These are phyloP conservation scores for Ophiocordyceps camponoti-rufipedis DNA, from an alignment of 2,329 filamentous ascomycete species.

Conservation along the genomic window DNA sequence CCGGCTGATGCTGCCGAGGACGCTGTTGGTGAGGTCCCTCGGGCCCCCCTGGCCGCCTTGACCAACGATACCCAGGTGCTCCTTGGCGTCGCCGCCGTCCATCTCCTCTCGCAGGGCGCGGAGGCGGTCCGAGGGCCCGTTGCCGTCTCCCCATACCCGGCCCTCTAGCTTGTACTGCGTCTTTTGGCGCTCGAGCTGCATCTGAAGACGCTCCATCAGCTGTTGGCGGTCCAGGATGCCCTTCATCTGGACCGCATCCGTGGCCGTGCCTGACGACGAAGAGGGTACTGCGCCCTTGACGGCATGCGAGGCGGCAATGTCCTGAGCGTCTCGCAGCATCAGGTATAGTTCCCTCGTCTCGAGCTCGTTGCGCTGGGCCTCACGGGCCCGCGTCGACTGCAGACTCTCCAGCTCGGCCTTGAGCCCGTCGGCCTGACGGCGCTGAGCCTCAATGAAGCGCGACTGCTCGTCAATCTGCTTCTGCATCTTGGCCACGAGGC, in stretches of 20 bases:
- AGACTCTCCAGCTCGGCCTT: conserved; percentile 81
- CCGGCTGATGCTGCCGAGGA: conserved; percentile 54
- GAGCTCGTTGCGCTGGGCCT: conserved; percentile 84
- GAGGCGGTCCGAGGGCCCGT: conserved; percentile 78
- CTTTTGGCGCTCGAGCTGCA: conserved; percentile 91
- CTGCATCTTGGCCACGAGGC: conserved; percentile 80
- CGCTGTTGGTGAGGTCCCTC: conserved; percentile 49
- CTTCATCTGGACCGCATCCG: conserved; percentile 59
- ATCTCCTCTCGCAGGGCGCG: conserved; percentile 88
- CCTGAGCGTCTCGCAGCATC: conserved; percentile 94
- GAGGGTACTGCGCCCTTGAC: conserved; percentile 29
- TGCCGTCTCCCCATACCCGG: conserved; percentile 66
- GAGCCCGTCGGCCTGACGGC: conserved; percentile 67
- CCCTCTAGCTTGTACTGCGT: conserved; percentile 96
- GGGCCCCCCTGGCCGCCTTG: conserved; percentile 34
- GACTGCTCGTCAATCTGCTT: conserved; percentile 87
- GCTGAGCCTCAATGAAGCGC: conserved; percentile 76
- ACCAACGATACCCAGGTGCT: conserved; percentile 14
- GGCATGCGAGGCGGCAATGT: conserved; percentile 79
- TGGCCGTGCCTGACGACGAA: no score
- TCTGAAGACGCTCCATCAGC: conserved; percentile 85
- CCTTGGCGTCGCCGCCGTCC: conserved; percentile 43
- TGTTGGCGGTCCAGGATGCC: conserved; percentile 85
- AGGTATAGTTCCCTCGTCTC: conserved; percentile 94
- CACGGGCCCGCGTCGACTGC: conserved; percentile 71